These are phyloP conservation scores for Zostera marina DNA, from an alignment of 116 monocot species.

Conservation along the genomic window DNA sequence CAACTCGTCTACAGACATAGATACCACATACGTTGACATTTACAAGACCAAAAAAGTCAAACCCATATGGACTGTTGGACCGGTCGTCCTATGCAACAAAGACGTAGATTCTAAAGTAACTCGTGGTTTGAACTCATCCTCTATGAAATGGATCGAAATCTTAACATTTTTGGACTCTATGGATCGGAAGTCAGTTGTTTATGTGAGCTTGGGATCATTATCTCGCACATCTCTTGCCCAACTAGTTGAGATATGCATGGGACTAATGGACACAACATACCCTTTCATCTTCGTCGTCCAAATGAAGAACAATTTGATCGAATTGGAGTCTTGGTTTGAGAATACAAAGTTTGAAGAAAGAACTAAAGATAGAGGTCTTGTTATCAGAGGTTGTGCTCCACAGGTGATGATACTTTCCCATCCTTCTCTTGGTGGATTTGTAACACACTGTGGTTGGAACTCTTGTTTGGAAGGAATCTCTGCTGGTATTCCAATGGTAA, in stretches of 20 bases:
- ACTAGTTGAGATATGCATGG: constrained; percentile 10
- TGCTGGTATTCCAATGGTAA: constrained; percentile 13
- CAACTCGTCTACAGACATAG: constrained; percentile 10
- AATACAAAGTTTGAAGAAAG: background rate
- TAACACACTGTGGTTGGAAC: constrained; percentile 42
- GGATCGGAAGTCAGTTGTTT: constrained; percentile 6
- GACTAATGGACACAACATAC: constrained; percentile 1
- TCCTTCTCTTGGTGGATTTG: constrained; percentile 9
- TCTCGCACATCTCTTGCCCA: background rate
- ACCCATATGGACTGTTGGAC: constrained; percentile 8
- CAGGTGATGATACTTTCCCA: constrained; percentile 9
- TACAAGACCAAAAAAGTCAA: background rate
- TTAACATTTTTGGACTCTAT: constrained; percentile 7
- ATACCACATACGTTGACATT: constrained; percentile 4
- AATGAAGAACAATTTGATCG: background rate
- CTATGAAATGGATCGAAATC: background rate
- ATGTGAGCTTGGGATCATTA: constrained; percentile 14
- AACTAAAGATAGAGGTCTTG: background rate
- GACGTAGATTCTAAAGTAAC: background rate
- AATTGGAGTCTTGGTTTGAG: background rate
- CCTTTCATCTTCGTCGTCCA: constrained; percentile 11
- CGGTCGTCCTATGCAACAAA: constrained; percentile 2
- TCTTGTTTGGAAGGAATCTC: constrained; percentile 23
- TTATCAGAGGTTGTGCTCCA: constrained; percentile 13
- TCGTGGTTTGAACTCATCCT: background rate